Evolutionary conservation across 1,139 yeast genomes (phyloP), one percentile per base, ranked within the genome.

Genomic region (Hansenula sp.): DNA sequence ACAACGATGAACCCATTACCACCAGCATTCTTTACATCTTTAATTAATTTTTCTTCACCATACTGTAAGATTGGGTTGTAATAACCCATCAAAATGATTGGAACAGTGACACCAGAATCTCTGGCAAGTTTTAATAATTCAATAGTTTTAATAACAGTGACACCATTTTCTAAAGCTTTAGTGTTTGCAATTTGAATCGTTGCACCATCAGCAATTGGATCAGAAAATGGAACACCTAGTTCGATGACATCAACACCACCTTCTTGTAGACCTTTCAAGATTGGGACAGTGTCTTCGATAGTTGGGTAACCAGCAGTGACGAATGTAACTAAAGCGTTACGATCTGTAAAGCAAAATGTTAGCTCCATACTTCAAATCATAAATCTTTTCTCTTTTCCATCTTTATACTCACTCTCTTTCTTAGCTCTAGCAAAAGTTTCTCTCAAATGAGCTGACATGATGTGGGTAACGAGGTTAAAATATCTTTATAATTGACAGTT

Each of bases 121-220:
- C 99, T 80, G 25, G 98, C 98, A 54, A 77, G 63, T 45, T 70
- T 66, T 29, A 93, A 88, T 47, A 88, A 64, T 15, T 86, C 90
- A 50, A 93, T 70, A 51, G 87, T 80, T 57, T 74, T 73, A 9
- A 72, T 62, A 48, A 89, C 82, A 28, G 90, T 83, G 48, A 90
- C 79, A 13, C 96, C 96, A 57, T 93, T 90, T 29, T 78, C 75
- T 53, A 93, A 74, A 12, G 99, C 94, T 19, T 68, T 72, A 31
- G 78, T 78, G 67, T 91, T 91, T 34, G 98, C 89, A 33, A 72
- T 80, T 67, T 93, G 99, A 57, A 93, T 93, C 15, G 96, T 89
- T 33, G 98, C 96, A 39, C 99, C 99, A 65, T 93, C 99, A 36
- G 98, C 99, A 60, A 93, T 89, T 36, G 99, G 99, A 63, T 93